A percentile compares a stretch with the other conserved stretches of the same genome.
These are phyloP conservation scores for Rubia yunnanensis DNA, from an alignment of 257 asterid species.

Conservation along the genomic window DNA sequence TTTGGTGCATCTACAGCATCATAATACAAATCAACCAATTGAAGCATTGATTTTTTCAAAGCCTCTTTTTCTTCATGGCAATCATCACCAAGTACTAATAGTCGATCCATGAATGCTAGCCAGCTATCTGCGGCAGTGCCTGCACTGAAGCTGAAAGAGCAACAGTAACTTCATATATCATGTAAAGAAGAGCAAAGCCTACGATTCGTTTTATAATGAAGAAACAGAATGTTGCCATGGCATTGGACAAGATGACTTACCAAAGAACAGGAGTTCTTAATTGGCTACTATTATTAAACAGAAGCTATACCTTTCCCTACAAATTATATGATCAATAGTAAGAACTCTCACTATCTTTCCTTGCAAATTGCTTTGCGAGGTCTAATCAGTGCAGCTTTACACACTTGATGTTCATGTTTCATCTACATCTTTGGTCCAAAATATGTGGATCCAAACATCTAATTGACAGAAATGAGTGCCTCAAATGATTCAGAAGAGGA, in stretches of 20 bases:
- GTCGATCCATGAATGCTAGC: conserved; percentile 61
- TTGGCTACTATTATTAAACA: not conserved
- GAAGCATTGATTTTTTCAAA: conserved; percentile 31
- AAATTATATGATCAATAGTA: too few species aligned
- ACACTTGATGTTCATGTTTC: not conserved
- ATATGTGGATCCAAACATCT: not conserved
- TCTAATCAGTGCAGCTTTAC: not conserved
- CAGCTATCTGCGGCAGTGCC: conserved; percentile 65
- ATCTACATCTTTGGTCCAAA: not conserved
- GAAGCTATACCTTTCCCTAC: not conserved
- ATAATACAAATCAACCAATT: conserved; percentile 57
- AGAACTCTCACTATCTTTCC: not conserved
- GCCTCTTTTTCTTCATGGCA: conserved; percentile 27
- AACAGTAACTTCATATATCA: not conserved
- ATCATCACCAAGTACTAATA: conserved; percentile 43
- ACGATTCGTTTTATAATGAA: not conserved
- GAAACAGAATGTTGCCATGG: not conserved
- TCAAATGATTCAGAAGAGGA: not conserved
- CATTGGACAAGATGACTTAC: not conserved
- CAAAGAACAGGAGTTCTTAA: not conserved
- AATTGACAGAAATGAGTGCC: not conserved
- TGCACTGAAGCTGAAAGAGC: conserved; percentile 42
- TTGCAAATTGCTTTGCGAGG: not conserved
- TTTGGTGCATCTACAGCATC: conserved; percentile 91
- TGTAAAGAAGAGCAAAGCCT: not conserved